A percentile compares a stretch with the other conserved stretches of the same genome.
phyloP scores from a whole-genome alignment of 345 rosid species.

The Murraya paniculata region DNA sequence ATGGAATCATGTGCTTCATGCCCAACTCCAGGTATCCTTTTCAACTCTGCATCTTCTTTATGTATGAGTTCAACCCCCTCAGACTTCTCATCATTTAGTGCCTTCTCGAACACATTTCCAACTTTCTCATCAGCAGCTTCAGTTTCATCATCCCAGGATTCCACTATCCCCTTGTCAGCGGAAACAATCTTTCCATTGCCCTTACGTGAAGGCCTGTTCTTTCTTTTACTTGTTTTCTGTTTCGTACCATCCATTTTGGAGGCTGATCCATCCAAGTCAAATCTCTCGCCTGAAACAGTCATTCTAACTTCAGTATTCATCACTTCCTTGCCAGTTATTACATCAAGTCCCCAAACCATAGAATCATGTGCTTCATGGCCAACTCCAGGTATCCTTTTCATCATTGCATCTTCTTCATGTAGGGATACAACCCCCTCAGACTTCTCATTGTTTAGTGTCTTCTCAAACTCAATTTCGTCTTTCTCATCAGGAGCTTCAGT shows the following conservation, averaged over 20 bases:
- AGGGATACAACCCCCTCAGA: slow-evolving; percentile 17
- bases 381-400: slow-evolving; percentile 17
- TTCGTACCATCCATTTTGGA: slow-evolving; percentile 17
- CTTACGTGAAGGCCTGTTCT: slow-evolving; percentile 28
- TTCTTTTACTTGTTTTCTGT: slow-evolving; percentile 21
- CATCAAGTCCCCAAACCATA: slow-evolving; percentile 4
- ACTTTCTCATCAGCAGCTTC: slow-evolving; percentile 50
- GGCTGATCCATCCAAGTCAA: slow-evolving; percentile 19
- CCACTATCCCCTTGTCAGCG: slow-evolving; percentile 14
- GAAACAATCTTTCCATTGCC: slow-evolving; percentile 24
- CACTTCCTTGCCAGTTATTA: slow-evolving; percentile 18
- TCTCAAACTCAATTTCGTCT: slow-evolving; percentile 25
- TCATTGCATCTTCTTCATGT: slow-evolving; percentile 7
- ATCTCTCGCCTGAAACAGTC: slow-evolving; percentile 19
- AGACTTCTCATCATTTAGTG: slow-evolving; percentile 22
- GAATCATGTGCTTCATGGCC: slow-evolving; percentile 10
- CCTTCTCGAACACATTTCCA: slow-evolving; percentile 22
- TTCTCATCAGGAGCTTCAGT: slow-evolving; percentile 56
- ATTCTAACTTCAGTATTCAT: slow-evolving; percentile 20
- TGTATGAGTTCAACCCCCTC: slow-evolving; percentile 14
- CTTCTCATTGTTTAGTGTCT: slow-evolving; percentile 23
- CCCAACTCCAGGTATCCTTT: slow-evolving; percentile 15
- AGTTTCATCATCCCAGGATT: slow-evolving; percentile 45
- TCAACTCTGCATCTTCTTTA: slow-evolving; percentile 10
- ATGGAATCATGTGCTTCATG: slow-evolving; percentile 12